Conservation (phyloP, 768 basidiomycete species). For the Rhodocollybia butyracea region DNA sequence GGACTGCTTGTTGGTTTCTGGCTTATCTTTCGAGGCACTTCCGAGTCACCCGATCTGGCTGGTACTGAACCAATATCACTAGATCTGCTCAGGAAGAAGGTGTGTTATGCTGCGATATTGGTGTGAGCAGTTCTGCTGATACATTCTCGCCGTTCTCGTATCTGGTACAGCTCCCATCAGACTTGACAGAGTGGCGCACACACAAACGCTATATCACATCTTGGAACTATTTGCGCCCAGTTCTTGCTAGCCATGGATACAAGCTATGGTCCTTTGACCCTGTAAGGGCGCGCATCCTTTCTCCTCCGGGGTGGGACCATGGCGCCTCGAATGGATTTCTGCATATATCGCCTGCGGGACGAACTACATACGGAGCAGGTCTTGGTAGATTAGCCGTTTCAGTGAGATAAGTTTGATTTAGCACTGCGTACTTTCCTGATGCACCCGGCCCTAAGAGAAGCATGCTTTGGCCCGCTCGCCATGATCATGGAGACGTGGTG, state of each 20-base stretch:
- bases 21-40: neutral
- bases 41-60: too few relatives aligned
- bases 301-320: neutral
- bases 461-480: neutral
- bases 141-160: neutral
- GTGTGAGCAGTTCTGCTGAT: neutral
- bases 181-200: neutral
- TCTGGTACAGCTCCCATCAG: neutral
- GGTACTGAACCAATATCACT: neutral
- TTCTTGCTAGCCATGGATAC: neutral
- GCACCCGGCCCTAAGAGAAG: neutral
- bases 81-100: neutral
- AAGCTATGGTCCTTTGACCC: conserved; percentile 1
- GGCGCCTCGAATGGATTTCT: neutral
- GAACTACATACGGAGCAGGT: too few relatives aligned
- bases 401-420: neutral
- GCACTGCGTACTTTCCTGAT: neutral
- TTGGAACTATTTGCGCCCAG: neutral
- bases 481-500: conserved; percentile 2
- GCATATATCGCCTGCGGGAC: too few relatives aligned
- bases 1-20: neutral
- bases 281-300: neutral
- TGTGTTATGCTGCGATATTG: neutral
- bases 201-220: neutral
- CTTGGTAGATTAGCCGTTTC: neutral